These are phyloP conservation scores for Erodium texanum DNA, from an alignment of 441 rosid genomes.

Conservation along the genomic window DNA sequence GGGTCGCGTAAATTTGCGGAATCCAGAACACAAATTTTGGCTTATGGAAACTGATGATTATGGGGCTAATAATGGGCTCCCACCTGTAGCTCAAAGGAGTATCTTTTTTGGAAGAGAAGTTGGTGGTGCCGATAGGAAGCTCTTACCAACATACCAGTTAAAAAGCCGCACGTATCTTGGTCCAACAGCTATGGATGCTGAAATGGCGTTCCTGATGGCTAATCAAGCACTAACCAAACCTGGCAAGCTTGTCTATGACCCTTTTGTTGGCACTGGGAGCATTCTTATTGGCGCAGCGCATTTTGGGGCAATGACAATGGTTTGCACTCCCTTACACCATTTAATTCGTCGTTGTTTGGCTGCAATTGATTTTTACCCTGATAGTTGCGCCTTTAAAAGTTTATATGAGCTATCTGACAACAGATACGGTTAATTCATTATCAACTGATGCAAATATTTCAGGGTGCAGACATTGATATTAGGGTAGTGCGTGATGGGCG, in stretches of 20 bases:
- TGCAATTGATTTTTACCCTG: background rate
- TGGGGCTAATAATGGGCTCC: constrained; percentile 78
- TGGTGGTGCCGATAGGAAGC: constrained; percentile 86
- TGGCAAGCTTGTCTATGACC: constrained; percentile 85
- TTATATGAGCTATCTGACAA: constrained; percentile 13
- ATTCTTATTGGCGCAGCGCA: constrained; percentile 89
- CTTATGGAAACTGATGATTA: constrained; percentile 78
- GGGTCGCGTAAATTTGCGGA: constrained; percentile 74
- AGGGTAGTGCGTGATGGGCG: constrained; percentile 94
- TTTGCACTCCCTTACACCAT: constrained; percentile 23
- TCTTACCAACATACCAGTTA: constrained; percentile 73
- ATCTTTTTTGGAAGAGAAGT: constrained; percentile 88
- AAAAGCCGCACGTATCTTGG: constrained; percentile 88
- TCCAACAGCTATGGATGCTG: constrained; percentile 99
- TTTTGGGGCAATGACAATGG: constrained; percentile 95
- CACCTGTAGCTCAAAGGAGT: constrained; percentile 59
- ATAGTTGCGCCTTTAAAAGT: background rate
- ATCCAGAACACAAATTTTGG: constrained; percentile 76
- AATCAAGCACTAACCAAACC: constrained; percentile 74
- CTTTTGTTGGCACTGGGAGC: constrained; percentile 96
- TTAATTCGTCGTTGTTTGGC: constrained; percentile 1
- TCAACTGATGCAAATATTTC: constrained; percentile 22
- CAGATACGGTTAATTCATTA: constrained; percentile 11
- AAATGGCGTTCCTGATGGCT: constrained; percentile 93
- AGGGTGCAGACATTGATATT: constrained; percentile 98